Base-by-base conservation (phyloP, 75 land plant species). In the Larix kaempferi region DNA sequence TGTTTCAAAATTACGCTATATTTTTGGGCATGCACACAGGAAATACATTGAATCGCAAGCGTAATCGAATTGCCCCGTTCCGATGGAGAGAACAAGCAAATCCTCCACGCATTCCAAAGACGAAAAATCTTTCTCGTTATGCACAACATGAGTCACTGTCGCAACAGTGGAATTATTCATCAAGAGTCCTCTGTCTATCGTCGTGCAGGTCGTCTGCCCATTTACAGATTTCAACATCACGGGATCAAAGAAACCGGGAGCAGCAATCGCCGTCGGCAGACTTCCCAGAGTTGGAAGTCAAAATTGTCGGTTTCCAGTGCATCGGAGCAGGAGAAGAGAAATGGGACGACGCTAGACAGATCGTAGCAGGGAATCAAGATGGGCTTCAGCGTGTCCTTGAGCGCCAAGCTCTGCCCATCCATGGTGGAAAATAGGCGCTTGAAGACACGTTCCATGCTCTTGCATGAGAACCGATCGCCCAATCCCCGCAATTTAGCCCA, bases 151-250 rank as follows among this genome's bases (percentile, higher is more conserved):
- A n/a, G 97, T 92, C 63, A 96, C 83, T 66, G 99, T 97, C 2
- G 95, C 93, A 21, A 94, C 91, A 1, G 99, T 71, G 6, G 99
- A 97, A 74, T 96, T 96, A 87, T 94, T 92, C 99, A 96, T 91
- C 19, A 94, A 94, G 3, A 94, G 82, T 0, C 99, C 94, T 15
- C 97, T n/a, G 81, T 96, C 99, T 6, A n/a, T n/a, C n/a, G n/a
- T n/a, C n/a, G n/a, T n/a, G n/a, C n/a, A n/a, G n/a, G n/a, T n/a
- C n/a, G 96, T 93, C 71, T 79, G 85, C 23, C 99, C 94, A 78
- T 96, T 93, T 6, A 86, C 85, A 13, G 99, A 96, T 14, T 80
- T 25, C 27, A 96, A 44, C 39, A 55, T 7, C 6, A 84, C 82
- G 22, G 94, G 94, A 62, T 69, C 74, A 82, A 90, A 94, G 52